Evolutionary conservation across 192 early-diverging fungal genomes (phyloP).

Genomic region (Coemansia sp.): DNA sequence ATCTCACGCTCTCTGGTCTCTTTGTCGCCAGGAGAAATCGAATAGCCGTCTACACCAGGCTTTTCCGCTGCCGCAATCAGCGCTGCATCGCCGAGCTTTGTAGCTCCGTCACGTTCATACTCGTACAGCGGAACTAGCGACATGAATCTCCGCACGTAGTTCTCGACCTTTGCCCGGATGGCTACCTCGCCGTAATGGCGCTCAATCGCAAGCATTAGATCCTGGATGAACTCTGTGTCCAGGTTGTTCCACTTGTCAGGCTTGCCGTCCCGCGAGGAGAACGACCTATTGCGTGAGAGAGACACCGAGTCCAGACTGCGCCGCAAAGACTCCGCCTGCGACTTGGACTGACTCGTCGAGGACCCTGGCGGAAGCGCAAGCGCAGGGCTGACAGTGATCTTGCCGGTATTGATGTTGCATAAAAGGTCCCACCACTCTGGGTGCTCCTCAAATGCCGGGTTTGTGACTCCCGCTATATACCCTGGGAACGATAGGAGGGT

Average conservation of each 20-base stretch:
- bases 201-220: slow-evolving; percentile 75
- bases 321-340: slow-evolving; percentile 43
- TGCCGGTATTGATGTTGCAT: slow-evolving; percentile 91
- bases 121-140: slow-evolving; percentile 78
- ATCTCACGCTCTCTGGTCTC: slow-evolving; percentile 66
- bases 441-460: slow-evolving; percentile 93
- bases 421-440: slow-evolving; percentile 95
- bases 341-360: slow-evolving; percentile 9
- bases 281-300: slow-evolving; percentile 49
- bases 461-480: slow-evolving; percentile 95
- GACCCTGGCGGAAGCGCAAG: slow-evolving; percentile 42
- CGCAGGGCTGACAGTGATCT: slow-evolving; percentile 86
- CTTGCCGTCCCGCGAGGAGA: slow-evolving; percentile 52
- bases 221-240: slow-evolving; percentile 55
- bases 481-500: slow-evolving; percentile 80
- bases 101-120: slow-evolving; percentile 62
- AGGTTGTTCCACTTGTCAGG: slow-evolving; percentile 56
- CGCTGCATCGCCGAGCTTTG: slow-evolving; percentile 58
- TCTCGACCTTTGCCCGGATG: slow-evolving; percentile 85
- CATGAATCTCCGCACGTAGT: slow-evolving; percentile 82
- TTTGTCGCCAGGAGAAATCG: slow-evolving; percentile 75
- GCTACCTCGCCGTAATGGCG: slow-evolving; percentile 83
- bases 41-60: slow-evolving; percentile 44
- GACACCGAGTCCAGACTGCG: slow-evolving; percentile 53
- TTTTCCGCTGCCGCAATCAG: slow-evolving; percentile 41